Percentiles rank a stretch among this genome's conserved stretches.
Conservation (phyloP, 2,329 filamentous ascomycete species). For the Fusarium foetens region DNA sequence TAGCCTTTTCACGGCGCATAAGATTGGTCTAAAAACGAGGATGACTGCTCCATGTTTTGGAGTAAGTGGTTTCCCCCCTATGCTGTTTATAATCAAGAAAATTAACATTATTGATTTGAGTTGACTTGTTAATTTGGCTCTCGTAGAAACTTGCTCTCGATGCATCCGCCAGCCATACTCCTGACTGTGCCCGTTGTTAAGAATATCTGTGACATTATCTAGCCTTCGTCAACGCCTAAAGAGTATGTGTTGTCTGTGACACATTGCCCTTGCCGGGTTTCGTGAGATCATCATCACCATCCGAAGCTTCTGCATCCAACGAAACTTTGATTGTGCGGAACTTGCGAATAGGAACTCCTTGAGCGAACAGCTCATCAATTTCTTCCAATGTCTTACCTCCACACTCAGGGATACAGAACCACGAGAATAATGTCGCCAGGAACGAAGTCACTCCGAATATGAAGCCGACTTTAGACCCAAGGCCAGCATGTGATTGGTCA, state of each 20-base stretch:
- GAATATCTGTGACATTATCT: background rate
- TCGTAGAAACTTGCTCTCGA: background rate
- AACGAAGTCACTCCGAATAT: slow-evolving; percentile 27
- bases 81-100: background rate
- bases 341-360: slow-evolving; percentile 27
- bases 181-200: background rate
- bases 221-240: background rate
- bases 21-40: background rate
- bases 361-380: slow-evolving; percentile 41
- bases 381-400: slow-evolving; percentile 36
- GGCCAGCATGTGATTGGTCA: slow-evolving; percentile 48
- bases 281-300: background rate
- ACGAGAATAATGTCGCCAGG: slow-evolving; percentile 26
- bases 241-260: background rate
- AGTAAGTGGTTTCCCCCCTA: background rate
- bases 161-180: background rate
- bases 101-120: background rate
- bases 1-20: background rate
- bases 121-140: background rate
- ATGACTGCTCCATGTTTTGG: background rate
- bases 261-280: background rate
- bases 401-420: slow-evolving; percentile 37
- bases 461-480: slow-evolving; percentile 42
- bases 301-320: background rate
- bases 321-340: slow-evolving; percentile 13